Evolutionary conservation across 2,329 filamentous ascomycete species (phyloP).

Genomic region (Penicillium sp.): DNA sequence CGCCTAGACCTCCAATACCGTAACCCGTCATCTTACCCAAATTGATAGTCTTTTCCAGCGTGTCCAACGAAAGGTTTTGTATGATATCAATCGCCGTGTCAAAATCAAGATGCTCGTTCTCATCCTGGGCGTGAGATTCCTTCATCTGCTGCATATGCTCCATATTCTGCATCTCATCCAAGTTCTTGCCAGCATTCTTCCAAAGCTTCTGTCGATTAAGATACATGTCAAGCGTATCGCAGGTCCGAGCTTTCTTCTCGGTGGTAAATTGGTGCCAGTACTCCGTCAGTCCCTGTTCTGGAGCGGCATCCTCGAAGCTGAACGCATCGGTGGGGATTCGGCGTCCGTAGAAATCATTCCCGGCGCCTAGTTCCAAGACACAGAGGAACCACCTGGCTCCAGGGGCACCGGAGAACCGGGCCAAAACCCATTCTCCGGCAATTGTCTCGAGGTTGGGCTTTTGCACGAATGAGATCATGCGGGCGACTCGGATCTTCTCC

Average conservation of each 20-base stretch:
- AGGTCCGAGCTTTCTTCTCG: conserved; percentile 12
- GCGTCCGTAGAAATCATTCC: conserved; percentile 10
- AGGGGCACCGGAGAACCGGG: conserved; percentile 12
- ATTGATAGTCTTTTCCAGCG: not conserved
- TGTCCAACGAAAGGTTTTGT: not conserved
- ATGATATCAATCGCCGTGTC: not conserved
- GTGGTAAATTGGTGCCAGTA: conserved; percentile 16
- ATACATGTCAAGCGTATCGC: conserved; percentile 9
- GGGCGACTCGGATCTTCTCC: conserved; percentile 8
- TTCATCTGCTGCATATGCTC: not conserved
- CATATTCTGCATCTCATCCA: not conserved
- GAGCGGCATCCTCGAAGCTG: conserved; percentile 14
- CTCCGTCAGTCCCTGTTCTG: conserved; percentile 14
- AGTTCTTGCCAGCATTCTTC: not conserved
- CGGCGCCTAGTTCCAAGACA: conserved; percentile 8
- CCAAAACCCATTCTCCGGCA: conserved; percentile 20
- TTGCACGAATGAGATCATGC: conserved; percentile 20
- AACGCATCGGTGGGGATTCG: conserved; percentile 17
- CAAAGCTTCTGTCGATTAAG: conserved; percentile 5
- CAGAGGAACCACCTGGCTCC: conserved; percentile 18
- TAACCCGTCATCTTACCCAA: not conserved
- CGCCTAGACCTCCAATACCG: conserved; percentile 1
- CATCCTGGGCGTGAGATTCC: not conserved
- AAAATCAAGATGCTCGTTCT: not conserved
- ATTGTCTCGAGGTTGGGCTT: conserved; percentile 11